phyloP scores from a whole-genome alignment of 768 basidiomycete species.

The Sarcomyxa edulis region DNA sequence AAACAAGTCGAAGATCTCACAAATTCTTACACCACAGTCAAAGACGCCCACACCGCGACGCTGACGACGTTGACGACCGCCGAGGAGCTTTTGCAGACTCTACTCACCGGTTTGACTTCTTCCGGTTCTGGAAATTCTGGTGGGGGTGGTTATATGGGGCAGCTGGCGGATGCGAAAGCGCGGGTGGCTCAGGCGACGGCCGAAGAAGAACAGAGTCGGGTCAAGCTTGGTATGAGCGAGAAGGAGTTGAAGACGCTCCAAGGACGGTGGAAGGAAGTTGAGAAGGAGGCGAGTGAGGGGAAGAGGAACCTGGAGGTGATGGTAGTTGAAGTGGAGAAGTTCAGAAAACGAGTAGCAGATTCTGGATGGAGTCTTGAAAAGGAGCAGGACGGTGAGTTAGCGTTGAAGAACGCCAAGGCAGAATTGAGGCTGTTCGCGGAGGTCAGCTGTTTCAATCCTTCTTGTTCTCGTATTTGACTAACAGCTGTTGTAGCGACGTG shows the following conservation, averaged over 20 bases:
- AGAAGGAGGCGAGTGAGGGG: constrained; percentile 78
- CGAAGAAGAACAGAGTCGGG: constrained; percentile 78
- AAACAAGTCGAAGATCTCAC: constrained; percentile 51
- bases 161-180: constrained; percentile 80
- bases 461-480: constrained; percentile 8
- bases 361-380: constrained; percentile 76
- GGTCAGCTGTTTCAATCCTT: constrained; percentile 32
- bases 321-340: constrained; percentile 51
- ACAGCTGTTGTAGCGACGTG: constrained; percentile 47
- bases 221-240: constrained; percentile 71
- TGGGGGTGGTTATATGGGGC: constrained; percentile 94
- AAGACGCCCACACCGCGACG: constrained; percentile 60
- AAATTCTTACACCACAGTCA: constrained; percentile 53
- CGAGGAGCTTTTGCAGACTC: constrained; percentile 92
- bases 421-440: constrained; percentile 56
- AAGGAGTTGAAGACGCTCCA: constrained; percentile 78
- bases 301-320: constrained; percentile 60
- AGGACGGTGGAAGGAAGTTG: constrained; percentile 74
- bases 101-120: constrained; percentile 87
- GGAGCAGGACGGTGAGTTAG: constrained; percentile 53
- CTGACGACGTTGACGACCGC: constrained; percentile 60
- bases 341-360: constrained; percentile 44
- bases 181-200: constrained; percentile 71
- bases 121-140: constrained; percentile 56
- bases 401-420: constrained; percentile 45